Evolutionary conservation across 164 flowering plant genomes (phyloP).

Genomic region (Nymphaea thermarum): DNA sequence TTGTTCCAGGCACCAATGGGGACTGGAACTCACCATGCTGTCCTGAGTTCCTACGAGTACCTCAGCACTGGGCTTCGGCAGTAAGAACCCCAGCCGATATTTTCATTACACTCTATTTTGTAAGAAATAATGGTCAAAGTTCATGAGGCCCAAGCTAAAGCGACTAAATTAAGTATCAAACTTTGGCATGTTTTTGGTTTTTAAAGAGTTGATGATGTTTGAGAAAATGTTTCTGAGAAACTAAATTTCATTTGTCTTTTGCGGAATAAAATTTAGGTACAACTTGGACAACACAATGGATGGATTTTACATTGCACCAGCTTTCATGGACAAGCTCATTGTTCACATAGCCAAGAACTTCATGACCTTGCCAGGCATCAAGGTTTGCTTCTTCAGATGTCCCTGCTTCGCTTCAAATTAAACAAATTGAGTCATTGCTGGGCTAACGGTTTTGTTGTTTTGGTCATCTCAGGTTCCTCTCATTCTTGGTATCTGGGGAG

Average conservation of each 20-base stretch:
- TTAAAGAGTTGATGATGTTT: no score
- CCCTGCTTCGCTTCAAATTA: no score
- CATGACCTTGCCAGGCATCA: slow-evolving; percentile 46
- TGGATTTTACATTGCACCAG: slow-evolving; percentile 51
- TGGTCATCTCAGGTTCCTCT: slow-evolving; percentile 35
- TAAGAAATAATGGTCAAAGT: no score
- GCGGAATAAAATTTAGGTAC: slow-evolving; percentile 16
- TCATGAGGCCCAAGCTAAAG: no score
- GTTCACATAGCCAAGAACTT: slow-evolving; percentile 54
- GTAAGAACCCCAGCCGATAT: slow-evolving; percentile 16
- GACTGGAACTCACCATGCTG: slow-evolving; percentile 36
- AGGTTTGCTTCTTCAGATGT: slow-evolving; percentile 15
- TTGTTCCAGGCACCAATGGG: slow-evolving; percentile 50
- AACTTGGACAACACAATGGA: slow-evolving; percentile 39
- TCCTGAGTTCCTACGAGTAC: slow-evolving; percentile 49
- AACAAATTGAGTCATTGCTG: no score
- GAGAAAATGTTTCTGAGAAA: no score
- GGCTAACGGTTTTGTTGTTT: no score
- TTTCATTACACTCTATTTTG: background rate
- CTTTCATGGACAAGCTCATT: slow-evolving; percentile 59
- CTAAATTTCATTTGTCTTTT: no score
- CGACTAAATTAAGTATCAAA: no score
- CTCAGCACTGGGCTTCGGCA: slow-evolving; percentile 34
- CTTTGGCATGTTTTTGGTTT: no score
- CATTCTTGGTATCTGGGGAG: slow-evolving; percentile 54